phyloP scores from a whole-genome alignment of 768 basidiomycete genomes.

The Pleurotus tuber-regium region DNA sequence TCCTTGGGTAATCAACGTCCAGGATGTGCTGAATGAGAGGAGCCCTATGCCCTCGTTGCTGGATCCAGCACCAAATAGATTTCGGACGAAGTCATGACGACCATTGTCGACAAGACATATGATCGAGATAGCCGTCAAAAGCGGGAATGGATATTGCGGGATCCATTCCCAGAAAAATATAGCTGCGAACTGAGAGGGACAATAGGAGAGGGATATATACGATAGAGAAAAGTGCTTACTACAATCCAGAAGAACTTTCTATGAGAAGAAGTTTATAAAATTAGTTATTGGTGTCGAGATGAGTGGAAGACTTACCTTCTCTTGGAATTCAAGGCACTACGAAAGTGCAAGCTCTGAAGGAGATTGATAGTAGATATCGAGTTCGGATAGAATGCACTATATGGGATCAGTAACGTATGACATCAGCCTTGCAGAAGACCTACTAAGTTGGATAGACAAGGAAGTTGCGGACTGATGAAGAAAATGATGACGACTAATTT shows the following conservation, averaged over 20 bases:
- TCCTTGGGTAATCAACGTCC: constrained; percentile 56
- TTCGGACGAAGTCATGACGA: constrained; percentile 38
- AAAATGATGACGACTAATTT: background rate
- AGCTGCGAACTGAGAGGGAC: constrained; percentile 28
- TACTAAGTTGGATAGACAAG: constrained; percentile 54
- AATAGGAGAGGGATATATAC: background rate
- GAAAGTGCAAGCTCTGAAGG: constrained; percentile 51
- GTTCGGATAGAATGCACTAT: constrained; percentile 46
- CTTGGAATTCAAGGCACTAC: constrained; percentile 47
- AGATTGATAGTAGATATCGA: constrained; percentile 52
- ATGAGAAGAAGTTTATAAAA: background rate
- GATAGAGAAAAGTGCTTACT: constrained; percentile 24
- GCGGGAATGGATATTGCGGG: constrained; percentile 23
- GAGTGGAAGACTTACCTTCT: constrained; percentile 17
- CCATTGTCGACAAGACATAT: constrained; percentile 49
- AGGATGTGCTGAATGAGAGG: constrained; percentile 44
- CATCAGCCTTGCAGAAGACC: background rate
- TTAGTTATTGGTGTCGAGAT: no score
- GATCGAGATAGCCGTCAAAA: constrained; percentile 43
- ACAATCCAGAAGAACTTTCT: constrained; percentile 56
- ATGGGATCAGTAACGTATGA: constrained; percentile 8
- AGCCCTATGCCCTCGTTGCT: constrained; percentile 52
- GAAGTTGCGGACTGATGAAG: constrained; percentile 37
- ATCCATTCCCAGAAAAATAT: constrained; percentile 47
- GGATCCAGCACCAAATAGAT: constrained; percentile 42